A percentile compares a stretch with the other conserved stretches of the same genome.
Evolutionary conservation across 2,329 filamentous ascomycete species (phyloP).

Genomic region (Pestalotiopsis sp.): DNA sequence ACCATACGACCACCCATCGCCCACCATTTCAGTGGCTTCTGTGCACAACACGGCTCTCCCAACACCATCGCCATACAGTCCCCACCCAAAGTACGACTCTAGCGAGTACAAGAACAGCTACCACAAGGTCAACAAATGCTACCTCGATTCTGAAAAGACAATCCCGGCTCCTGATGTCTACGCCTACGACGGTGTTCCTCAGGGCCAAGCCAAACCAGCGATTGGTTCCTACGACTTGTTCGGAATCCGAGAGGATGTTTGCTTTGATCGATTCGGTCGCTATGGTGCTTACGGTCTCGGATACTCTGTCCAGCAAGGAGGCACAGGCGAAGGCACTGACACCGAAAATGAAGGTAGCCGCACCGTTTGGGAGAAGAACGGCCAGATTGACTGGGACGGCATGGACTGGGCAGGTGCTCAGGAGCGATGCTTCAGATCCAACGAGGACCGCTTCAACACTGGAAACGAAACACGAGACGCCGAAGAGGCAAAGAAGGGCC

Average conservation of each 20-base stretch:
- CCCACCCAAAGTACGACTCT: constrained; percentile 66
- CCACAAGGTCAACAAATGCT: constrained; percentile 59
- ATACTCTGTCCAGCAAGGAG: constrained; percentile 74
- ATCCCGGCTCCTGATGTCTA: constrained; percentile 62
- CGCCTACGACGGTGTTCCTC: constrained; percentile 69
- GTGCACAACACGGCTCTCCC: constrained; percentile 38
- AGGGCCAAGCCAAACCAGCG: constrained; percentile 74
- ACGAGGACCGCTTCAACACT: constrained; percentile 61
- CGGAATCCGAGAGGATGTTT: constrained; percentile 74
- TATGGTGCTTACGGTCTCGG: constrained; percentile 84
- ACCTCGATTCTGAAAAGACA: constrained; percentile 59
- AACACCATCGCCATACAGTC: constrained; percentile 57
- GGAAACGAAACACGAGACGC: constrained; percentile 35
- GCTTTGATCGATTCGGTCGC: constrained; percentile 84
- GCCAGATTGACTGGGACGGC: constrained; percentile 55
- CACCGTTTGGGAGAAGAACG: constrained; percentile 53
- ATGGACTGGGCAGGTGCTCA: constrained; percentile 59
- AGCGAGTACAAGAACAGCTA: constrained; percentile 54
- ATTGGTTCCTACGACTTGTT: constrained; percentile 76
- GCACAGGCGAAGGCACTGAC: constrained; percentile 69
- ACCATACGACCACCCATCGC: constrained; percentile 14
- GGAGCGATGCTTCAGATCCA: constrained; percentile 54
- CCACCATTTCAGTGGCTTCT: constrained; percentile 20
- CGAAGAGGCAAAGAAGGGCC: constrained; percentile 24
- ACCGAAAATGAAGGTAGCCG: constrained; percentile 69